Evolutionary conservation across 2,329 filamentous ascomycete species (phyloP), one percentile per base, ranked within the genome.

Genomic region (Cercospora sp.): DNA sequence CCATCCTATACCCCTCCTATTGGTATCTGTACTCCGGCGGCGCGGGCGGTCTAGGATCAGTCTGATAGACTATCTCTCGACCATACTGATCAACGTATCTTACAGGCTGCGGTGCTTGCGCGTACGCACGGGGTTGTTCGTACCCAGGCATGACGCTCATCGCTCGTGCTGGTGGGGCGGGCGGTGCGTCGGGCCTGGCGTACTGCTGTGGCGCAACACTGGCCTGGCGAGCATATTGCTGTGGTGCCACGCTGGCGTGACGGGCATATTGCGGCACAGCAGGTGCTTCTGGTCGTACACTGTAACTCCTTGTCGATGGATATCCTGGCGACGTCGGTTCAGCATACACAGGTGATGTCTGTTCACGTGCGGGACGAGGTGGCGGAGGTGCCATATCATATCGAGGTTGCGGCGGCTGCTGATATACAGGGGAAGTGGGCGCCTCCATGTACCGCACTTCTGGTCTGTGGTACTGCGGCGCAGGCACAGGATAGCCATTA

Each of bases 211-310:
- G 82, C 59, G 80, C 80, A 20, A 82, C 78, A 72, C 81, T 83
- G 65, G 79, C 72, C 59, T 76, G 76, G 9, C 76, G 71, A 72
- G 70, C 78, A 78, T 73, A 81, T 75, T 76, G 74, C 70, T 80
- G 75, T 12, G 82, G 81, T 59, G 80, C 80, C 13, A 82, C 78
- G 72, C 81, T 83, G 64, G 80, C 70, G 53, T 76, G 75, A 45
- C 62, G 48, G 18, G 62, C 23, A 28, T 64, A 64, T 73, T 67
- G 61, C 23, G 66, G 69, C 28, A 70, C 68, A 60, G 68, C 85
- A 69, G 90, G 87, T 10, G 89, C 89, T 23, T 91, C 80, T 53
- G 81, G 82, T 16, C 81, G 75, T 26, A 76, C 74, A 65, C 76
- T 77, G 62, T 78, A 78, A 36, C 73, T 72, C 59, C 76, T 62